Conservation (phyloP, 345 rosid species). For the Pistacia vera region DNA sequence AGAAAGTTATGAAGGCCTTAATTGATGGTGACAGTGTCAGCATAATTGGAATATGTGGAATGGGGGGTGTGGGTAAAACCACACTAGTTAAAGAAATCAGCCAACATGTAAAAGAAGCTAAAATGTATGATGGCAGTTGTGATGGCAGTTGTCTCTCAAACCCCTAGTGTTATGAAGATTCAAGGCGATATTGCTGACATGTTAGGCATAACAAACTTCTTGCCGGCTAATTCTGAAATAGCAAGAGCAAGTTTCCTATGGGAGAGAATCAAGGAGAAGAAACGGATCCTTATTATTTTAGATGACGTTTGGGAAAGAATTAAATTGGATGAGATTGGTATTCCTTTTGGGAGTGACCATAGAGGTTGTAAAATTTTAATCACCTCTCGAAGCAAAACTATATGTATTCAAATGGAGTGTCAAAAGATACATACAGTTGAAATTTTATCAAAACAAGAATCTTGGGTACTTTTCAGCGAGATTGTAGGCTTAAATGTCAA, state of each 20-base stretch:
- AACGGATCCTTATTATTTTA: constrained; percentile 24
- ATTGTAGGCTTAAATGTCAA: no score
- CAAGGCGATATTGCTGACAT: constrained; percentile 12
- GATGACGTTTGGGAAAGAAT: constrained; percentile 9
- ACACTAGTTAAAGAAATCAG: constrained; percentile 16
- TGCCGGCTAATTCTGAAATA: background rate
- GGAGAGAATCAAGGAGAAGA: background rate
- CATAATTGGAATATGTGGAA: constrained; percentile 20
- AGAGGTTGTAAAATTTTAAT: background rate
- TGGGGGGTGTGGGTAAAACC: constrained; percentile 15
- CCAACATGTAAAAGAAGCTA: background rate
- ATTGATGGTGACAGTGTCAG: background rate
- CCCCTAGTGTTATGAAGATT: background rate
- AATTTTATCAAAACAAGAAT: no score
- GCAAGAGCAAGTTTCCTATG: constrained; percentile 13
- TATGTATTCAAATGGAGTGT: no score
- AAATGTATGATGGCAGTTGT: constrained; percentile 17
- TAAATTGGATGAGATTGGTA: background rate
- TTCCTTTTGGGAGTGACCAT: constrained; percentile 1
- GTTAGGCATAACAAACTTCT: background rate
- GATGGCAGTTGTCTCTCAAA: background rate
- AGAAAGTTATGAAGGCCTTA: background rate
- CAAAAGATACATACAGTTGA: no score
- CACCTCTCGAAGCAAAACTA: background rate
- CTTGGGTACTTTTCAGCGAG: no score